Evolutionary conservation across 164 flowering plant genomes (phyloP), one percentile per base, ranked within the genome.

Genomic region (Buxus sempervirens): DNA sequence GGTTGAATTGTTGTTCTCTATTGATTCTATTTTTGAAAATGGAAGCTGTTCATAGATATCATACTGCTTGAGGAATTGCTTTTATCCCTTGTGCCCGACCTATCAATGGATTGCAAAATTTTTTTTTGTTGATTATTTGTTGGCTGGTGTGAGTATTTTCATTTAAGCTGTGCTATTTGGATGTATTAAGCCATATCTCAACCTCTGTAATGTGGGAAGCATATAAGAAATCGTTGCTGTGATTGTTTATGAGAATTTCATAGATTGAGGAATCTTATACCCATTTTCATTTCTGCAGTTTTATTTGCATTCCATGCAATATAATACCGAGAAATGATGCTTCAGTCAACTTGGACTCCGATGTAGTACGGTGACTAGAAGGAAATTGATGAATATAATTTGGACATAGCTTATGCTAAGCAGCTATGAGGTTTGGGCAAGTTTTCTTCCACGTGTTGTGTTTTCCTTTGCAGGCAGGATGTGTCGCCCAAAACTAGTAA

Each of bases 251-350:
- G 16, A 45, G 1, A 15, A 15, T 10, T 45, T 1, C 18, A 45
- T 45, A 45, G 18, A 4, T 45, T 45, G 51, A 45, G 18, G 19
- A 6, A 13, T 9, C 13, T 63, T 19, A 15, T 20, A 18, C 1
- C 15, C 24, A 22, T 22, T 25, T 22, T 24, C 28, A 42, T 63
- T 18, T 48, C 19, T 62, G 75, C 75, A 72, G 75, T 62, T n/a
- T 24, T 72, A 45, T 56, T 72, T 62, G 63, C 21, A 0, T 24
- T 67, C 27, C 70, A 62, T 13, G 62, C 67, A 66, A 26, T 67
- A 14, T 72, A 56, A 69, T 22, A 54, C 14, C 16, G 51, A 45
- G 51, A 6, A 10, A 45, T 15, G 18, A 15, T 45, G 5, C 23
- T 23, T 23, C 41, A 27, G 19, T 56, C 20, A 22, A 1, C 4